Conservation (phyloP, 768 basidiomycete genomes). For the Mycena galopus region DNA sequence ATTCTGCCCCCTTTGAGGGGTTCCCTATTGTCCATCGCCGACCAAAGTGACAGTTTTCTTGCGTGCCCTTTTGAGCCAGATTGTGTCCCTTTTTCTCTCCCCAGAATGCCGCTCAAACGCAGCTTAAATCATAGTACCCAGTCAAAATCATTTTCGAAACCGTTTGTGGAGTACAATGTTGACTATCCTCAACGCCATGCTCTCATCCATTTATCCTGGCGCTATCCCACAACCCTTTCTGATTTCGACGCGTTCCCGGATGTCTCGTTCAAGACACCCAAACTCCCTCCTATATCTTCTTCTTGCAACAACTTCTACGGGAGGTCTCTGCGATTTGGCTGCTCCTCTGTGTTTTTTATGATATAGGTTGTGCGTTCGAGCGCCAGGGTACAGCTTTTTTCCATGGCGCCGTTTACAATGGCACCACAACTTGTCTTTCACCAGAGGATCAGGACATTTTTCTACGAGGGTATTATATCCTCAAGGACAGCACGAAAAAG, state of each 20-base stretch:
- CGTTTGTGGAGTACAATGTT: constrained; percentile 12
- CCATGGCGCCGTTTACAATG: constrained; percentile 15
- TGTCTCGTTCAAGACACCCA: not conserved
- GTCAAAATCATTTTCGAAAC: not conserved
- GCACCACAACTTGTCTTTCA: not conserved
- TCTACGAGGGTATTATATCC: not conserved
- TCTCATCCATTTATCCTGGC: constrained; percentile 12
- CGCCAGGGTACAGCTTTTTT: not conserved
- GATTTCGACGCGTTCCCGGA: not conserved
- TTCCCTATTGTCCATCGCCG: constrained; percentile 14
- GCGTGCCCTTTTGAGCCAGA: constrained; percentile 16
- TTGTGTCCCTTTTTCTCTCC: not conserved
- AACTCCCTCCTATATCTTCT: not conserved
- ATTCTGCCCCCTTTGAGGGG: constrained; percentile 24
- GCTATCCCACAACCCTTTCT: constrained; percentile 5
- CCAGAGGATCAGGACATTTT: not conserved
- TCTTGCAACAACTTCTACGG: not conserved
- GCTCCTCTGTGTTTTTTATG: constrained; percentile 2
- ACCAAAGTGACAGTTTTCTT: constrained; percentile 19
- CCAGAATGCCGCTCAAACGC: too few species aligned
- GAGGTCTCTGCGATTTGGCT: constrained; percentile 22
- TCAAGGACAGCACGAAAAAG: not conserved
- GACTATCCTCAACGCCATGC: too few species aligned
- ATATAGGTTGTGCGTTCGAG: not conserved
- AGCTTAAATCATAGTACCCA: too few species aligned